Percentiles rank a stretch among this genome's conserved stretches.
Evolutionary conservation across 2,329 filamentous ascomycete species (phyloP).

Genomic region (Verticillium nubilum): DNA sequence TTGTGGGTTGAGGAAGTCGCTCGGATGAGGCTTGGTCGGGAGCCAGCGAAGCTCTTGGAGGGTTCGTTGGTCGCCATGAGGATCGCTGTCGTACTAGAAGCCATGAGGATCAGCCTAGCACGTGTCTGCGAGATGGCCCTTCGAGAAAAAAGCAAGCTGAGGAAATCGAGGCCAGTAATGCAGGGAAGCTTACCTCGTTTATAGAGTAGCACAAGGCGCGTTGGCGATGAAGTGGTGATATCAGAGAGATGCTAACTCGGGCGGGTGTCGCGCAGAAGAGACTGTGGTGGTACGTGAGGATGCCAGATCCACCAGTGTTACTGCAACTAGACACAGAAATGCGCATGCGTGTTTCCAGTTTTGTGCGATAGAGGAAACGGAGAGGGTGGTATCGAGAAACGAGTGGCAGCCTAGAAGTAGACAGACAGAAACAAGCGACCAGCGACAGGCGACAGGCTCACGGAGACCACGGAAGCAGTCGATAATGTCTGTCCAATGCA

Average conservation of each 20-base stretch:
- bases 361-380: not conserved
- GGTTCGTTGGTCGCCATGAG: conserved; percentile 27
- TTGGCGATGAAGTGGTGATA: not conserved
- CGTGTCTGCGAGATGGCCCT: not conserved
- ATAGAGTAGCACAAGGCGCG: not conserved
- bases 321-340: not conserved
- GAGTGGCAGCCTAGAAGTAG: not conserved
- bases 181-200: not conserved
- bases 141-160: not conserved
- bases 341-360: not conserved
- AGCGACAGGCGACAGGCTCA: not conserved
- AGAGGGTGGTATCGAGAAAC: not conserved
- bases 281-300: not conserved
- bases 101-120: not conserved
- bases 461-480: not conserved
- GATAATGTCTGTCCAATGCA: not conserved
- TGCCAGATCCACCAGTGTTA: conserved; percentile 2
- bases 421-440: too few relatives aligned
- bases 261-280: not conserved
- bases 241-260: not conserved
- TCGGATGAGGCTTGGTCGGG: conserved; percentile 23
- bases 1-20: conserved; percentile 22
- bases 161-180: not conserved
- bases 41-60: conserved; percentile 17
- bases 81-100: conserved; percentile 8